These are phyloP conservation scores for Chionographis japonica DNA, from an alignment of 106 monocot species.

Conservation along the genomic window DNA sequence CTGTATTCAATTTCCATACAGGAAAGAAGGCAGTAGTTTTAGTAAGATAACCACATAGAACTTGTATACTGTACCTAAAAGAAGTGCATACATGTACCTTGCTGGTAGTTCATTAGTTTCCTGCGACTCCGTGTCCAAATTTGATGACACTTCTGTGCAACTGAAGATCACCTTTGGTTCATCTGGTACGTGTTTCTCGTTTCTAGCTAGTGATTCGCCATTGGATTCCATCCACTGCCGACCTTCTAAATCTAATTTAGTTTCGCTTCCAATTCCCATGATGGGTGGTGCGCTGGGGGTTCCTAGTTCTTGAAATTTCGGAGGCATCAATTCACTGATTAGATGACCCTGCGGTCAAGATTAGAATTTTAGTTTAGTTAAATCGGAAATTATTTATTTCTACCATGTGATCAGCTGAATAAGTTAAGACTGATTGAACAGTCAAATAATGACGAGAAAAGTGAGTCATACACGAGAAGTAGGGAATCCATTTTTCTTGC, in stretches of 20 bases:
- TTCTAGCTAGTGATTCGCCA: neutral
- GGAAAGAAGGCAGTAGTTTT: neutral
- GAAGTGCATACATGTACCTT: slow-evolving; percentile 26
- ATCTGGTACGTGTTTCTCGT: slow-evolving; percentile 4
- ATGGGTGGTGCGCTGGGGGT: slow-evolving; percentile 95
- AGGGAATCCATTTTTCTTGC: slow-evolving; percentile 16
- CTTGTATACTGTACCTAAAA: neutral
- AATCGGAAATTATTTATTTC: neutral
- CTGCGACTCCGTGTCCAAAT: slow-evolving; percentile 11
- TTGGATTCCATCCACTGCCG: neutral
- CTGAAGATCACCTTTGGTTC: slow-evolving; percentile 1
- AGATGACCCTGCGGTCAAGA: slow-evolving; percentile 25
- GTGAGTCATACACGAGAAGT: slow-evolving; percentile 13
- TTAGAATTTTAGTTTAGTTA: neutral
- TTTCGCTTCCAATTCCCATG: slow-evolving; percentile 32
- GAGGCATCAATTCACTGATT: slow-evolving; percentile 16
- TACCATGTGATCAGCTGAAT: neutral
- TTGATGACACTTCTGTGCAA: slow-evolving; percentile 17
- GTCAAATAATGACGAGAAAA: neutral
- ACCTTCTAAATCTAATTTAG: slow-evolving; percentile 25
- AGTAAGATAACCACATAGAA: no score
- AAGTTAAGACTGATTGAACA: neutral
- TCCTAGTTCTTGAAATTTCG: slow-evolving; percentile 34
- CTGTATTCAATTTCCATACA: slow-evolving; percentile 12
- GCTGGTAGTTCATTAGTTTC: slow-evolving; percentile 21